Base-by-base conservation (phyloP, 1,139 yeast genomes). In the Taphrina confusa region DNA sequence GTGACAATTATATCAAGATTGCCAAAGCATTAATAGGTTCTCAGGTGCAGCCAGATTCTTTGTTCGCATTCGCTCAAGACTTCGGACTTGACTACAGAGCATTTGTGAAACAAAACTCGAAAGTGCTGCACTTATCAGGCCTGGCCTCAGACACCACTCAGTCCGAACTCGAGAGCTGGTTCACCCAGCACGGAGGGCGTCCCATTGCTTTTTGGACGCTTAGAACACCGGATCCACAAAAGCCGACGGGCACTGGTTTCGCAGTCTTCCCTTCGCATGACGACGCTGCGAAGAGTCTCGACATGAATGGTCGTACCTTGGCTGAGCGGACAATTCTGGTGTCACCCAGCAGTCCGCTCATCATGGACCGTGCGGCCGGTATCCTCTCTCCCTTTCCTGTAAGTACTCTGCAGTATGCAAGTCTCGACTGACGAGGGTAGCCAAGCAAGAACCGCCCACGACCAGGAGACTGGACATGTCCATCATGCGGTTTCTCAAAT, bases 391-490 rank as follows among this genome's bases (percentile, higher is more conserved):
- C 95, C 8, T 90, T 91, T 72, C 96, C 96, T 46, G 58, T 36
- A 18, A 6, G 39, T 31, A 18, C 3, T 8, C 4, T 18, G 6
- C 40, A 12, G n/a, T n/a, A n/a, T n/a, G n/a, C n/a, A n/a, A n/a
- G 33, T 30, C 33, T 9, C 33, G 33, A 30, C 33, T 30, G 12
- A 30, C 12, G 33, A 9, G 3, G 4, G 1, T 25, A 47, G 52
- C 84, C 90, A 25, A 84, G 88, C 54, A 90, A 90, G 68, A 90
- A 90, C 71, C 80, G 95, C 67, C 96, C 96, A 23, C 79, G 97
- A 69, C 97, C 97, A 0, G 97, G 97, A 23, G 97, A 91, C 70
- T 91, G 97, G 97, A 87, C 88, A 5, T 91, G 97, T 73, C 96
- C 96, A 16, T 84, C 92, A 4, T 91, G 97, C 76, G 96, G 97